A percentile compares a stretch with the other conserved stretches of the same genome.
These are phyloP conservation scores for Ligustrum vulgare DNA, from an alignment of 257 asterid species.

Conservation along the genomic window DNA sequence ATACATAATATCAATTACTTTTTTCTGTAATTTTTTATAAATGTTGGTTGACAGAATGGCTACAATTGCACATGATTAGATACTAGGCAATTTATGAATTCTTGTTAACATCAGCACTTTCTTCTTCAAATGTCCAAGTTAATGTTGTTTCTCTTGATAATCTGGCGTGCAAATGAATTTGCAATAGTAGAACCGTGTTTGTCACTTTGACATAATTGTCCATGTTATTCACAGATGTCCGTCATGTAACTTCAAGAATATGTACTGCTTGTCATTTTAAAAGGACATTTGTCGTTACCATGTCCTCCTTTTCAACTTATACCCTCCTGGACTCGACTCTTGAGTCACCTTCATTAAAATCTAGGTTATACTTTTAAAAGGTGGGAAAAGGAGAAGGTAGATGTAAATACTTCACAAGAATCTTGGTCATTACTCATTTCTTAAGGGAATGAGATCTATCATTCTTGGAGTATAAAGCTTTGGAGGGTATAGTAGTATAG, in stretches of 20 bases:
- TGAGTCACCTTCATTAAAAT: neutral
- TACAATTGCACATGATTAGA: neutral
- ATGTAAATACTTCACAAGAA: too few species aligned
- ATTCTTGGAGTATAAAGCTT: neutral
- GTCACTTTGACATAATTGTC: neutral
- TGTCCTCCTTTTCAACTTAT: neutral
- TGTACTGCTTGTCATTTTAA: neutral
- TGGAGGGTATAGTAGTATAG: neutral
- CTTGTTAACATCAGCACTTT: neutral
- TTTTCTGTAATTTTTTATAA: neutral
- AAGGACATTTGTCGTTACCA: neutral
- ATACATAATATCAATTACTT: neutral
- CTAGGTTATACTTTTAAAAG: neutral
- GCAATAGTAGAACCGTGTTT: neutral
- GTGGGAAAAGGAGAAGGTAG: neutral
- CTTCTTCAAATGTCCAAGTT: neutral
- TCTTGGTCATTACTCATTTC: neutral
- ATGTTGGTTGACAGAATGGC: neutral
- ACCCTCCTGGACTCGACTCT: neutral
- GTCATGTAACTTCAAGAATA: neutral
- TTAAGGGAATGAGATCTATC: neutral
- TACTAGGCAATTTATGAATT: neutral
- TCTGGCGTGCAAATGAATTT: neutral
- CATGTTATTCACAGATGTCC: neutral
- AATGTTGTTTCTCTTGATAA: constrained; percentile 5